Percentiles rank a stretch among this genome's conserved stretches.
Evolutionary conservation across 1,284 basidiomycete species (phyloP).

Genomic region (Somion occarium): DNA sequence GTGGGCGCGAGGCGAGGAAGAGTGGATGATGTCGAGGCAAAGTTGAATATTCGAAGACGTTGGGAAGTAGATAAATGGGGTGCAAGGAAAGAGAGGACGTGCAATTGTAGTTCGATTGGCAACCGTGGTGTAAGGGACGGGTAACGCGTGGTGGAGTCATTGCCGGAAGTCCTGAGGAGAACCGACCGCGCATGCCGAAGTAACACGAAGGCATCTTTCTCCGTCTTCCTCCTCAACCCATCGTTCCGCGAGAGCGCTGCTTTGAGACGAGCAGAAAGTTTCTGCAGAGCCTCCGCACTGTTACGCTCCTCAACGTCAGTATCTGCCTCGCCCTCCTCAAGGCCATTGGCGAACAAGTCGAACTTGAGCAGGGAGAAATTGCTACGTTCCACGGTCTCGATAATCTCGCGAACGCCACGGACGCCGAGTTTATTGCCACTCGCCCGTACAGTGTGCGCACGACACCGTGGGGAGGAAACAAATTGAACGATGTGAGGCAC

Average conservation of each 20-base stretch:
- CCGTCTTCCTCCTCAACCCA: constrained; percentile 39
- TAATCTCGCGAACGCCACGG: constrained; percentile 39
- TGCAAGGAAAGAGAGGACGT: constrained; percentile 54
- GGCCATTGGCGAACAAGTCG: constrained; percentile 47
- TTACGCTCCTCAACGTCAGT: constrained; percentile 13
- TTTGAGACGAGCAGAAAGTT: constrained; percentile 27
- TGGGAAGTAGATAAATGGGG: constrained; percentile 56
- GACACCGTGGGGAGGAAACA: constrained; percentile 48
- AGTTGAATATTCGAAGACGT: constrained; percentile 48
- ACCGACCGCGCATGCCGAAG: constrained; percentile 47
- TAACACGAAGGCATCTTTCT: constrained; percentile 47
- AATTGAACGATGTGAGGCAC: constrained; percentile 43
- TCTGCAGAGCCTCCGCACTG: constrained; percentile 9
- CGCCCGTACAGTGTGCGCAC: constrained; percentile 45
- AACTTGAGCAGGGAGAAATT: constrained; percentile 49
- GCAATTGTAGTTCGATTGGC: constrained; percentile 55
- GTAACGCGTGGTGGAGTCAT: constrained; percentile 9
- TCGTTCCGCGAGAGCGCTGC: constrained; percentile 43
- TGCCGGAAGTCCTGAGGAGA: constrained; percentile 31
- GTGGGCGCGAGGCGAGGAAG: constrained; percentile 45
- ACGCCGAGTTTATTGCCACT: constrained; percentile 54
- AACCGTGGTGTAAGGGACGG: constrained; percentile 29
- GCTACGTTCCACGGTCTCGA: constrained; percentile 37
- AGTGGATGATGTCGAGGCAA: constrained; percentile 47
- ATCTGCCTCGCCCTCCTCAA: constrained; percentile 24